A percentile compares a stretch with the other conserved stretches of the same genome.
These are phyloP conservation scores for Lachnellula cervina DNA, from an alignment of 2,329 filamentous ascomycete genomes.

Conservation along the genomic window DNA sequence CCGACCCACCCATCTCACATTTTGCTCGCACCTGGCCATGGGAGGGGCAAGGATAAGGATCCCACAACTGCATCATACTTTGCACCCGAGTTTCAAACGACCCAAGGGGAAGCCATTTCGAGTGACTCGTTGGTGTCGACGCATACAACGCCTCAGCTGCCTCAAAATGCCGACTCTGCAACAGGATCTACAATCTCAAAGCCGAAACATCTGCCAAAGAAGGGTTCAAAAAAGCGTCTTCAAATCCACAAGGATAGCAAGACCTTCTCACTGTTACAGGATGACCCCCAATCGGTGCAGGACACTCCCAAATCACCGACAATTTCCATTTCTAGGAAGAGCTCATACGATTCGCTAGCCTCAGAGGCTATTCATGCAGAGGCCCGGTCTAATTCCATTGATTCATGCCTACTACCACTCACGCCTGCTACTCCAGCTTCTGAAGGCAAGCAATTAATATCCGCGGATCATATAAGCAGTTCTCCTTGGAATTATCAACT, in stretches of 20 bases:
- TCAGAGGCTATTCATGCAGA: constrained; percentile 19
- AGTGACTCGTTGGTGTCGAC: constrained; percentile 22
- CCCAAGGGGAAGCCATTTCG: constrained; percentile 13
- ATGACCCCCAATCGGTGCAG: constrained; percentile 18
- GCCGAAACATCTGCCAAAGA: constrained; percentile 22
- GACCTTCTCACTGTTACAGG: constrained; percentile 30
- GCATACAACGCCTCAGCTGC: constrained; percentile 20
- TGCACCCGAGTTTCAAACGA: constrained; percentile 26
- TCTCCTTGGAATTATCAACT: constrained; percentile 32
- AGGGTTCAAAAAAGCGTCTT: constrained; percentile 20
- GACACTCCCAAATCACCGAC: constrained; percentile 19
- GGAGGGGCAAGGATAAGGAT: constrained; percentile 10
- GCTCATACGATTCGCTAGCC: constrained; percentile 24
- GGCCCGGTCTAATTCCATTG: constrained; percentile 21
- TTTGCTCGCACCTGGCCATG: constrained; percentile 21
- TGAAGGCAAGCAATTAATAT: constrained; percentile 22
- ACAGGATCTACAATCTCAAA: constrained; percentile 24
- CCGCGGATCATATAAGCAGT: constrained; percentile 28
- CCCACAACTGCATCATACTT: constrained; percentile 14
- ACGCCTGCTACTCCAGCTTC: constrained; percentile 23
- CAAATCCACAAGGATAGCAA: constrained; percentile 29
- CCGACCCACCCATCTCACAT: constrained; percentile 31
- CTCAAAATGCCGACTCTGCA: constrained; percentile 22
- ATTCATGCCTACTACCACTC: constrained; percentile 25
- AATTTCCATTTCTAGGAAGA: constrained; percentile 17